Evolutionary conservation across 306 rosid species (phyloP).

Genomic region (Canavalia gladiata): DNA sequence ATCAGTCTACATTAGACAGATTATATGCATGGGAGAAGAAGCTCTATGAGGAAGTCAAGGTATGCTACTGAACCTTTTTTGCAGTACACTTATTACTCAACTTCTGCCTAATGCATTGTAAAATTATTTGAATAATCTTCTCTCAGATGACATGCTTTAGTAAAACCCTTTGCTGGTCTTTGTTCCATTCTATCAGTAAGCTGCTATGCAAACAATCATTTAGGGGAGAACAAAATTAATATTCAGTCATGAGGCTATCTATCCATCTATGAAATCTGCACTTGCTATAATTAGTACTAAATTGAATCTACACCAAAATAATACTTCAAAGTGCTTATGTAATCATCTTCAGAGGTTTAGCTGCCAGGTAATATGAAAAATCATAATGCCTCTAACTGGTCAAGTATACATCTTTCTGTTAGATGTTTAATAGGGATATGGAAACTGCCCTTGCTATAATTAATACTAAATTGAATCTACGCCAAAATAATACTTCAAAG

Average conservation of each 20-base stretch:
- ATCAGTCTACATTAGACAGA: conserved; percentile 86
- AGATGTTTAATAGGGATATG: neutral
- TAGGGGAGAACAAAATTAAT: conserved; percentile 20
- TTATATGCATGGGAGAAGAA: conserved; percentile 97
- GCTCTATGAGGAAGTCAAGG: conserved; percentile 91
- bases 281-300: neutral
- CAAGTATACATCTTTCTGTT: conserved; percentile 5
- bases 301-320: neutral
- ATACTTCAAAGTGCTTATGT: neutral
- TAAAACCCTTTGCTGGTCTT: neutral
- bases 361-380: conserved; percentile 25
- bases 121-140: conserved; percentile 7
- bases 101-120: neutral
- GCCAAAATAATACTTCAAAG: neutral
- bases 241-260: neutral
- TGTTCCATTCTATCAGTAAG: conserved; percentile 5
- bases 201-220: neutral
- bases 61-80: conserved; percentile 45
- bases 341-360: conserved; percentile 26
- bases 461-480: conserved; percentile 15
- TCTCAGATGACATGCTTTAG: neutral
- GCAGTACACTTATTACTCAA: neutral
- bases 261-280: neutral
- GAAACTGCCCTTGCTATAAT: neutral
- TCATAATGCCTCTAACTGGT: conserved; percentile 28